Evolutionary conservation across 2,329 filamentous ascomycete genomes (phyloP), one percentile per base, ranked within the genome.

Genomic region (Beauveria scarabaeidicola): DNA sequence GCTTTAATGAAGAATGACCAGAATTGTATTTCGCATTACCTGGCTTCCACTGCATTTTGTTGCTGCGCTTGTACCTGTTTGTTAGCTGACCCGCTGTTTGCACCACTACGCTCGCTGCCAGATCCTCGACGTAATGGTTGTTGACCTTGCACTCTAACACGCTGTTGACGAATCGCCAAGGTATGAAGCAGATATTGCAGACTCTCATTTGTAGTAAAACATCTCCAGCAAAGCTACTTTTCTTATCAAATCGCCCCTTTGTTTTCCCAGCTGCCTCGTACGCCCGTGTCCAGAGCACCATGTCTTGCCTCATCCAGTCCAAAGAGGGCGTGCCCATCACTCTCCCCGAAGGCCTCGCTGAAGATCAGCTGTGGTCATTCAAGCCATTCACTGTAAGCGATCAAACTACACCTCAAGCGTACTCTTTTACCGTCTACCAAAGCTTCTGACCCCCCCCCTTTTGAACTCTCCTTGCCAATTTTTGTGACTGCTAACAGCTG

Each of bases 351-450:
- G 77, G 73, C 3, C 72, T 82, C 21, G 69, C 76, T 0, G 68
- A 77, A 58, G 69, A 78, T 0, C 73, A 79, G 58, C 69, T 84
- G 1, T 67, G 74, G 11, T 65, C 65, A 6, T 83, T 83, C 64
- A 72, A 72, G 7, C 79, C 81, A 0, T 83, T 83, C 65, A 78
- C 74, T 15, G 80, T 80, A 68, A 64, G 69, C 27, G n/a, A n/a
- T 11, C 32, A 15, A 36, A 36, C 11, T 36, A 36, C 32, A 15
- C 13, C 11, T 36, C 5, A 11, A 11, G n/a, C 3, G 5, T 2
- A 43, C 3, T 25, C 11, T 44, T 44, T 1, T 8, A 19, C 10
- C 40, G 9, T 25, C 9, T 17, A 13, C 17, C 15, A 23, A 29
- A 15, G 9, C 15, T 15, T n/a, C 3, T 9, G 5, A 15, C n/a